Base-by-base conservation (phyloP, 257 asterid species). In the Knoxia roxburghii region DNA sequence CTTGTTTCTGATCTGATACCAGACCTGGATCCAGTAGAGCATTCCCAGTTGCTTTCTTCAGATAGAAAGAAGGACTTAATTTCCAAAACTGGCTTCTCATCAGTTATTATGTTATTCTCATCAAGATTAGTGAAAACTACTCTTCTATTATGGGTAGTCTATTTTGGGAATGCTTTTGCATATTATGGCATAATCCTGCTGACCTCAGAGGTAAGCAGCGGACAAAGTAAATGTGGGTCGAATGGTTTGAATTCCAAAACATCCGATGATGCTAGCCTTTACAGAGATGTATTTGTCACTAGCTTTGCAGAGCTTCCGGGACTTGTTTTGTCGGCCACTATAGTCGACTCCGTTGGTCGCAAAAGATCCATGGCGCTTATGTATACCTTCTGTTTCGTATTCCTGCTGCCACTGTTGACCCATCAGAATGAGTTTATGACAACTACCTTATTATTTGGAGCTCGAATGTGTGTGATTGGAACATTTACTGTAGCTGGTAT, bases 241-340 rank as follows among this genome's bases (percentile, higher is more conserved):
- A 61, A 30, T 61, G 68, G 58, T 26, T 61, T 70, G 77, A 77
- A 56, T 57, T 51, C 67, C 5, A 53, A 37, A 26, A 74, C 29
- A 59, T 75, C 65, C 32, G 69, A 63, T 52, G 72, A 73, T 33
- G 33, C 74, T 55, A 82, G 79, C 72, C 85, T 87, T 71, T 89
- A 89, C 54, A 64, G 72, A 10, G 88, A 84, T 68, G 89, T 87
- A 48, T 82, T 85, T 63, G 64, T 87, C 30, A 89, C 87, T 63
- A 87, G 82, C 79, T 77, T 89, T 68, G 97, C 95, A 88, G 96
- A 88, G 88, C 81, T 88, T 77, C 95, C 97, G 35, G 97, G 93
- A 59, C 72, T 85, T 68, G 68, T 82, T 39, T 45, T 90, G 54
- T 74, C 93, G 48, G 95, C 87, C 29, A 63, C 81, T 68, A 75